A percentile compares a stretch with the other conserved stretches of the same genome.
These are phyloP conservation scores for Colletotrichum siamense DNA, from an alignment of 2,329 filamentous ascomycete genomes.

Conservation along the genomic window DNA sequence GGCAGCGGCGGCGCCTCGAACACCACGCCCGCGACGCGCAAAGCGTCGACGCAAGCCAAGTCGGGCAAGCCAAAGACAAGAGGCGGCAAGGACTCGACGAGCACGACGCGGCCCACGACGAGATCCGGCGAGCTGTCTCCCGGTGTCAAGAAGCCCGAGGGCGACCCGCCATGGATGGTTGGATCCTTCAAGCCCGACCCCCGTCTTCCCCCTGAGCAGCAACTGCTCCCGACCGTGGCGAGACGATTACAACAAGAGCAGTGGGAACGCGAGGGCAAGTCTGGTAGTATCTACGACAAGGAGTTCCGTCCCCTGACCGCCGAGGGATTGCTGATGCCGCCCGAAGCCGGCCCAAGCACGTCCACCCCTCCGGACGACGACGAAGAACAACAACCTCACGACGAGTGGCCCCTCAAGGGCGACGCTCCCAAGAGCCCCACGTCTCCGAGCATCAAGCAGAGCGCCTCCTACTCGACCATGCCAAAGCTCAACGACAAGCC, in stretches of 20 bases:
- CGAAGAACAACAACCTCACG: constrained; percentile 34
- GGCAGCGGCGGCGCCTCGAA: constrained; percentile 11
- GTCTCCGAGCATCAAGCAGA: constrained; percentile 35
- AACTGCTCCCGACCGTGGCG: constrained; percentile 93
- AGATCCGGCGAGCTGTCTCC: constrained; percentile 62
- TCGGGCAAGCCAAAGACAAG: constrained; percentile 67
- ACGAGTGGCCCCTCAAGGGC: constrained; percentile 67
- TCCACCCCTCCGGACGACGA: constrained; percentile 25
- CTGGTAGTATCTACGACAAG: constrained; percentile 84
- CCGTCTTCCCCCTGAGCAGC: constrained; percentile 90
- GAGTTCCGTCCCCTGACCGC: constrained; percentile 85
- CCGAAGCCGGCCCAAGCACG: constrained; percentile 35
- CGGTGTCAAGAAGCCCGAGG: constrained; percentile 75
- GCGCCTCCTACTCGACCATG: constrained; percentile 67
- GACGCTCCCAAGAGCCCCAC: constrained; percentile 54
- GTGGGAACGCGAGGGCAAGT: constrained; percentile 91
- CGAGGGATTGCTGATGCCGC: constrained; percentile 55
- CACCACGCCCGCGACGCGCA: constrained; percentile 43
- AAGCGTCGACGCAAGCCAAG: constrained; percentile 50
- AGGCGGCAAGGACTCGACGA: constrained; percentile 56
- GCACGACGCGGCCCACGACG: constrained; percentile 63
- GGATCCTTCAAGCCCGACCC: constrained; percentile 97
- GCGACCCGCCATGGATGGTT: constrained; percentile 94
- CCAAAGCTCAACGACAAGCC: constrained; percentile 60
- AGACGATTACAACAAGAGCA: constrained; percentile 90